Evolutionary conservation across 176 grass and related monocot genomes (phyloP).

Genomic region (Neostapfia colusana): DNA sequence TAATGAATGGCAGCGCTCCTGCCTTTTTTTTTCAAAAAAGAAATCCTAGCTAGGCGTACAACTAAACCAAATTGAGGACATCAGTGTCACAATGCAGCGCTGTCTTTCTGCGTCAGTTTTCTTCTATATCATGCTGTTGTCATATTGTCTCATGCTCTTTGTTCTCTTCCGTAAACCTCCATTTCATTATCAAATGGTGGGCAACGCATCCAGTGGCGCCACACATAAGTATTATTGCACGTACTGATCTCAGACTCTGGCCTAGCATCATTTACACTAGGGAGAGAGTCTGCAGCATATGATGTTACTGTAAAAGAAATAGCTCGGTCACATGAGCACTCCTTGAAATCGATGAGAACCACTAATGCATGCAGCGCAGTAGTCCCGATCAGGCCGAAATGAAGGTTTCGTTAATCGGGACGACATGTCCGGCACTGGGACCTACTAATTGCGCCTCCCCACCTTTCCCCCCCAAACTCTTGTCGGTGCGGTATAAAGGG

Average conservation of each 20-base stretch:
- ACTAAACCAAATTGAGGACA: neutral
- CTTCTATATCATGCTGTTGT: neutral
- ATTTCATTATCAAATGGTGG: too few species aligned
- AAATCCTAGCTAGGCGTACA: too few species aligned
- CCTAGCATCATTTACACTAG: neutral
- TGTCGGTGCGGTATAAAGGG: constrained; percentile 16
- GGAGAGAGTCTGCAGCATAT: neutral
- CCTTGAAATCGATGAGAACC: neutral
- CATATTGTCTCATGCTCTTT: neutral
- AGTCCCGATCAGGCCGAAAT: neutral
- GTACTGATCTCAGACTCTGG: neutral
- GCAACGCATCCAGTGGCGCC: too few species aligned
- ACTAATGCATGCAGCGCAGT: neutral
- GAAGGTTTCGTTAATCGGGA: neutral
- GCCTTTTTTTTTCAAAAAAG: too few species aligned
- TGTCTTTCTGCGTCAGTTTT: neutral
- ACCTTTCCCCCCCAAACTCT: constrained; percentile 20
- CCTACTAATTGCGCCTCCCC: neutral
- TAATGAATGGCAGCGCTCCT: too few species aligned
- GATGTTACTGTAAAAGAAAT: neutral
- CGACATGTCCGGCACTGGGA: neutral
- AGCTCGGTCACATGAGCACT: neutral
- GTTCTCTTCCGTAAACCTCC: too few species aligned
- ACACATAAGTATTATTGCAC: too few species aligned
- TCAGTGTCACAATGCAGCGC: neutral